A percentile compares a stretch with the other conserved stretches of the same genome.
phyloP scores from a whole-genome alignment of 2,329 filamentous ascomycete genomes.

The Intubia oerlemansii region DNA sequence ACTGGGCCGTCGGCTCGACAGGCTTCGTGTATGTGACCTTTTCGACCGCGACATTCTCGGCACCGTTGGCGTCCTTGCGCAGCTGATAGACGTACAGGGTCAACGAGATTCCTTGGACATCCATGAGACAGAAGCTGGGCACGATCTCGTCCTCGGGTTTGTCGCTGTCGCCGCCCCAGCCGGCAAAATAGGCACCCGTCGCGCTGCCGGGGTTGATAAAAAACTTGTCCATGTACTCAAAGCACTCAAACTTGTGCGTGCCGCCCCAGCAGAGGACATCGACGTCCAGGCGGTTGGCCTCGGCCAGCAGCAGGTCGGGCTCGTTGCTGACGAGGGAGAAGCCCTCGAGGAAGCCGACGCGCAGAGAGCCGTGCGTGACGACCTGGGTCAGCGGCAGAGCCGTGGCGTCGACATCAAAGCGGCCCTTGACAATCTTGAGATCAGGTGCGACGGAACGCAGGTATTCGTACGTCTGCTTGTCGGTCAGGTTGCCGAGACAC shows the following conservation, averaged over 20 bases:
- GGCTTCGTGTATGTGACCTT: conserved; percentile 75
- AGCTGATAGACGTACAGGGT: conserved; percentile 89
- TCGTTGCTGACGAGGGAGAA: conserved; percentile 47
- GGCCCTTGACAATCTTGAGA: conserved; percentile 47
- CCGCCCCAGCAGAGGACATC: conserved; percentile 50
- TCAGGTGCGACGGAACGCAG: conserved; percentile 53
- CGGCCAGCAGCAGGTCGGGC: conserved; percentile 43
- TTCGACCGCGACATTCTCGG: conserved; percentile 63
- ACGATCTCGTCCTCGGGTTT: conserved; percentile 56
- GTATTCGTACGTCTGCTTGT: conserved; percentile 63
- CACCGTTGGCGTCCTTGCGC: conserved; percentile 54
- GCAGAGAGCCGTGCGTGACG: conserved; percentile 42
- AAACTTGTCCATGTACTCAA: conserved; percentile 56
- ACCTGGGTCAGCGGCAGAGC: conserved; percentile 43
- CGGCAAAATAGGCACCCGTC: conserved; percentile 38
- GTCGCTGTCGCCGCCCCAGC: conserved; percentile 44
- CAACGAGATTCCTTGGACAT: conserved; percentile 90
- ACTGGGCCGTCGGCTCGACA: conserved; percentile 31
- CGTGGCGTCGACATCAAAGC: conserved; percentile 44
- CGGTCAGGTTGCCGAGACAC: conserved; percentile 62
- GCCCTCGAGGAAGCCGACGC: conserved; percentile 45
- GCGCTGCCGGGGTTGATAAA: conserved; percentile 49
- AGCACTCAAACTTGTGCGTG: conserved; percentile 47
- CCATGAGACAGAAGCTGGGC: conserved; percentile 93
- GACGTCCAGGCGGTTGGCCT: conserved; percentile 46